phyloP scores from a whole-genome alignment of 2,329 filamentous ascomycete genomes.

The Didymella pomorum region DNA sequence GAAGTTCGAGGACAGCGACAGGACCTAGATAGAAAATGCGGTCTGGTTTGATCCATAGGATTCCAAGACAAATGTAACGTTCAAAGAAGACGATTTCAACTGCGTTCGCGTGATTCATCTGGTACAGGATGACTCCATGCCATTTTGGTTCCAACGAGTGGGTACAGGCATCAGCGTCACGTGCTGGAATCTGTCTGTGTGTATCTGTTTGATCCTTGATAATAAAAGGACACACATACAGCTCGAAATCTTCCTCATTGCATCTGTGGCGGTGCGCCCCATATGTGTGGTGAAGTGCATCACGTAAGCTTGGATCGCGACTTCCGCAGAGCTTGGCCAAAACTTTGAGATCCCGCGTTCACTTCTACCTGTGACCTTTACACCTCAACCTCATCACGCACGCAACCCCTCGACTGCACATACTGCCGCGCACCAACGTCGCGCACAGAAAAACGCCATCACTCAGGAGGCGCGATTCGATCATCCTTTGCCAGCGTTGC shows the following conservation, averaged over 20 bases:
- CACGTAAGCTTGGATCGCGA: constrained; percentile 11
- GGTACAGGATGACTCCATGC: neutral
- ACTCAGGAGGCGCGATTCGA: neutral
- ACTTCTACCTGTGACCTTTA: constrained; percentile 4
- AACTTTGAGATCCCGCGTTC: constrained; percentile 14
- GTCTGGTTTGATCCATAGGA: neutral
- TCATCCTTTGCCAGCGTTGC: neutral
- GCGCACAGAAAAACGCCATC: too few relatives aligned
- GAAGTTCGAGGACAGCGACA: constrained; percentile 63
- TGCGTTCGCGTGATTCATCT: neutral
- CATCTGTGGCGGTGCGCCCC: neutral
- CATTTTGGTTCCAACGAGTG: neutral
- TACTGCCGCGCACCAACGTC: neutral
- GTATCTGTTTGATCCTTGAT: neutral
- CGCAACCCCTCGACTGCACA: constrained; percentile 1
- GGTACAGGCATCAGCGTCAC: neutral
- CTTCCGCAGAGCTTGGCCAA: constrained; percentile 13
- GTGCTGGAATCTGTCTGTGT: neutral
- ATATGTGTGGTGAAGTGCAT: neutral
- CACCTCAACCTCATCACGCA: constrained; percentile 11
- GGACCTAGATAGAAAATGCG: constrained; percentile 43
- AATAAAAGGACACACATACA: neutral
- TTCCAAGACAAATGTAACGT: neutral
- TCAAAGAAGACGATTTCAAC: neutral
- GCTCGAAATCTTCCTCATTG: neutral